These are phyloP conservation scores for Claviceps quebecensis DNA, from an alignment of 2,329 filamentous ascomycete species.

Conservation along the genomic window DNA sequence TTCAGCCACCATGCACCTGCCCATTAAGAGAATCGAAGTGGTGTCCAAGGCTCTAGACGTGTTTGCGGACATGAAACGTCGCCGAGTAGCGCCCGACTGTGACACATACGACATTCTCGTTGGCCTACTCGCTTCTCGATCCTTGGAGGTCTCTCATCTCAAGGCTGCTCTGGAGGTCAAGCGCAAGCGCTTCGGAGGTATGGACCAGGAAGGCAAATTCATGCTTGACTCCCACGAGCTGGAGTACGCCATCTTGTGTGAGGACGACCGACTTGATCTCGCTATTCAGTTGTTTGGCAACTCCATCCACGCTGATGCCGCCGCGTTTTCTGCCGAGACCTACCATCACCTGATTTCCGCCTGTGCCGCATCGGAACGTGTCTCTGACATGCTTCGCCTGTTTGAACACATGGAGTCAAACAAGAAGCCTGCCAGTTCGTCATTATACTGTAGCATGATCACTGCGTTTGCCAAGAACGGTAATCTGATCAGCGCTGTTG, in stretches of 20 bases:
- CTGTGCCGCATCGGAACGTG: constrained; percentile 66
- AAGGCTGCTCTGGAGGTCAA: constrained; percentile 68
- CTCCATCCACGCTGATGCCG: constrained; percentile 49
- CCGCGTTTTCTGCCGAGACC: constrained; percentile 62
- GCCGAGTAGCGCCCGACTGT: constrained; percentile 66
- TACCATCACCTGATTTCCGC: constrained; percentile 78
- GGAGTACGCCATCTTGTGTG: constrained; percentile 70
- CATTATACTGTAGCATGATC: constrained; percentile 87
- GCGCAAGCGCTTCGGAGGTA: constrained; percentile 68
- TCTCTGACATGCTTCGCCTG: constrained; percentile 79
- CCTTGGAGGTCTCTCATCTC: constrained; percentile 60
- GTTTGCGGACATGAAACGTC: constrained; percentile 89
- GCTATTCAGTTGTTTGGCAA: constrained; percentile 76
- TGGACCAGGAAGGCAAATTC: constrained; percentile 72
- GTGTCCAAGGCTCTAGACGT: constrained; percentile 87
- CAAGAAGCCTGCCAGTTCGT: constrained; percentile 59
- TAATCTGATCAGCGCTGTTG: constrained; percentile 75
- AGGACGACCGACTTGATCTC: constrained; percentile 76
- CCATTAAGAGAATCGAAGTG: constrained; percentile 64
- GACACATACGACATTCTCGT: constrained; percentile 84
- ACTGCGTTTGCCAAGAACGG: constrained; percentile 74
- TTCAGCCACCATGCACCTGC: constrained; percentile 69
- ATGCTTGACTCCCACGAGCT: constrained; percentile 80
- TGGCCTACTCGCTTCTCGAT: constrained; percentile 64
- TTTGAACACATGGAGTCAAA: constrained; percentile 83